A percentile compares a stretch with the other conserved stretches of the same genome.
Conservation (phyloP, 257 asterid species). For the Verbena officinalis region DNA sequence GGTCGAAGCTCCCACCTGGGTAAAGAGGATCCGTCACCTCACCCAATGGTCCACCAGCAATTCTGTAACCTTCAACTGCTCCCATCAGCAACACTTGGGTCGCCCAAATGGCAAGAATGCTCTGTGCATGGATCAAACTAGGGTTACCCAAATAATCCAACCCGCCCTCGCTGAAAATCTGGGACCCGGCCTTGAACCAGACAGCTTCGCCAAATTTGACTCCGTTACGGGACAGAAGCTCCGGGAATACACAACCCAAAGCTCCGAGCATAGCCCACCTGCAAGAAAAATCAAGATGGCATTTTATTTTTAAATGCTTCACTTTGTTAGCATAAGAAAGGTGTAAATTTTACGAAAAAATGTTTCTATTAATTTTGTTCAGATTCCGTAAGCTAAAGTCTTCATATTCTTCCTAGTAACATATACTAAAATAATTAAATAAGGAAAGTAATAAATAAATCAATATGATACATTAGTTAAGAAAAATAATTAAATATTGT, state of each 20-base stretch:
- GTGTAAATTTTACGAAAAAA: too few relatives aligned
- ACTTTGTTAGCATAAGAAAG: too few relatives aligned
- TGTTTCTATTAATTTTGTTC: too few relatives aligned
- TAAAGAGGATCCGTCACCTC: slow-evolving; percentile 22
- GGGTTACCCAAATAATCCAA: slow-evolving; percentile 32
- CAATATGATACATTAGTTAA: too few relatives aligned
- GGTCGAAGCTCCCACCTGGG: slow-evolving; percentile 14
- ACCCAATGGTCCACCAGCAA: slow-evolving; percentile 31
- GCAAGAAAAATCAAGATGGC: not conserved
- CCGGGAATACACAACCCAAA: slow-evolving; percentile 18
- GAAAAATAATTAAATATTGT: too few relatives aligned
- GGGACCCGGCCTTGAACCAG: slow-evolving; percentile 40
- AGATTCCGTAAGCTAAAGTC: too few relatives aligned
- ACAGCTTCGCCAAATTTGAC: slow-evolving; percentile 33
- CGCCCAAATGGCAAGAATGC: slow-evolving; percentile 37
- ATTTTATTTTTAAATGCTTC: too few relatives aligned
- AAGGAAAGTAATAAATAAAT: too few relatives aligned
- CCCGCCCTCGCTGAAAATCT: slow-evolving; percentile 39
- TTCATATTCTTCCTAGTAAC: too few relatives aligned
- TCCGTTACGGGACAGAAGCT: slow-evolving; percentile 25
- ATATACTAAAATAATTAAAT: too few relatives aligned
- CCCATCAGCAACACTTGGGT: slow-evolving; percentile 39
- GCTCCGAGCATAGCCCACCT: slow-evolving; percentile 20
- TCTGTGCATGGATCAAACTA: slow-evolving; percentile 32
- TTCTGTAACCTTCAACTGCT: slow-evolving; percentile 34